Evolutionary conservation across 768 basidiomycete species (phyloP), one percentile per base, ranked within the genome.

Genomic region (Amanita pseudoporphyria): DNA sequence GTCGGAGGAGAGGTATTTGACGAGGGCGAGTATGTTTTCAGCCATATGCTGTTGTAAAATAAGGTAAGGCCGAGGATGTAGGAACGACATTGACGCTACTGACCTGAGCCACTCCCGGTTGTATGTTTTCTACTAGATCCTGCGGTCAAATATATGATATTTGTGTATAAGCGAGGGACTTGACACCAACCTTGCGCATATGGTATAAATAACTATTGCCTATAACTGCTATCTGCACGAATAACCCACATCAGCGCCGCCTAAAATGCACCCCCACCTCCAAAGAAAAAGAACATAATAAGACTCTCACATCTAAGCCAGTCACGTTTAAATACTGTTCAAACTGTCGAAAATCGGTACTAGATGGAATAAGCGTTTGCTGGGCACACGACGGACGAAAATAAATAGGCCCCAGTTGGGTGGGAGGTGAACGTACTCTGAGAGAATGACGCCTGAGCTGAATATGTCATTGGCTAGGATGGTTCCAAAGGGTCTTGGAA

Each of bases 321-420:
- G 92, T 87, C 16, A 97, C 82, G 57, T 89, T 87, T 28, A 94
- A 67, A 60, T 96, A 96, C 49, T 84, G 68, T 57, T 90, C 87
- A 53, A 96, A 97, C 56, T 97, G 95, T 24, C 89, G 81, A 58
- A 97, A 97, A 64, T 98, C 94, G 45, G 95, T 98, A 60, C 90
- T 92, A 57, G 31, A 45, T 39, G 12, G 18, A 12, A 32, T 18
- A 5, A 24, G 36, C 9, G 14, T 10, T 44, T 19, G 51, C 26
- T 31, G 12, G 6, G 30, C 24, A 28, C 26, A 28, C 26, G 26
- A 43, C 24, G 19, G 35, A 18, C 19, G 39, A 13, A 49, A n/a
- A n/a, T n/a, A n/a, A n/a, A n/a, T n/a, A n/a, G n/a, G n/a, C n/a
- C n/a, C n/a, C n/a, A n/a, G n/a, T n/a, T 30, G 19, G 1, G 33